Conservation (phyloP, 768 basidiomycete species). For the Porpolomopsis calyptriformis region DNA sequence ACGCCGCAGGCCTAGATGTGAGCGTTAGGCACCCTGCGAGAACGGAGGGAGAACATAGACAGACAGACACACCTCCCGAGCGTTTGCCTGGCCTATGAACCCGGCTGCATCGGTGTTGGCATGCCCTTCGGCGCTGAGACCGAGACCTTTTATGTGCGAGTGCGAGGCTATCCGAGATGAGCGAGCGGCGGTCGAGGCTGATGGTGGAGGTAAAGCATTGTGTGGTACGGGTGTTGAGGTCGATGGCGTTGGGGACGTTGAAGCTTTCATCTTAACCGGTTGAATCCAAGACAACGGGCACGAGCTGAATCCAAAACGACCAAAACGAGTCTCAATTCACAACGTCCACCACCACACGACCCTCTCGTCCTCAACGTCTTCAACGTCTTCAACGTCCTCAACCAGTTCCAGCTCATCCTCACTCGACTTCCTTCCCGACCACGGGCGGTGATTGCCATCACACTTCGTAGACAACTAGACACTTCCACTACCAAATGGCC, state of each 20-base stretch:
- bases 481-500: too few species aligned
- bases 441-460: too few species aligned
- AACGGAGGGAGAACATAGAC: neutral
- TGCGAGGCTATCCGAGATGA: conserved; percentile 82
- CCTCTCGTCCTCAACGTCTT: too few species aligned
- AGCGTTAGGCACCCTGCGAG: conserved; percentile 2
- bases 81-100: conserved; percentile 83
- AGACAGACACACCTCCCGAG: conserved; percentile 64
- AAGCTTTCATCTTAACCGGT: conserved; percentile 24
- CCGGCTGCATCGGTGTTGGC: conserved; percentile 68
- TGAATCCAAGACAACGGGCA: neutral
- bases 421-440: too few species aligned
- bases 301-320: neutral
- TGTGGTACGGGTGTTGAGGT: conserved; percentile 51
- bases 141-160: conserved; percentile 95
- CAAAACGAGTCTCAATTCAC: too few species aligned
- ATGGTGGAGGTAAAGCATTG: conserved; percentile 63
- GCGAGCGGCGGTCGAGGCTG: conserved; percentile 47
- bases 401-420: too few species aligned
- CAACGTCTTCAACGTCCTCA: too few species aligned
- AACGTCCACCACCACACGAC: too few species aligned
- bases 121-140: conserved; percentile 73
- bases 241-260: conserved; percentile 33
- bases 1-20: conserved; percentile 74
- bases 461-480: too few species aligned